Evolutionary conservation across 2,329 filamentous ascomycete genomes (phyloP).

Genomic region (Penicillium verrucosum): DNA sequence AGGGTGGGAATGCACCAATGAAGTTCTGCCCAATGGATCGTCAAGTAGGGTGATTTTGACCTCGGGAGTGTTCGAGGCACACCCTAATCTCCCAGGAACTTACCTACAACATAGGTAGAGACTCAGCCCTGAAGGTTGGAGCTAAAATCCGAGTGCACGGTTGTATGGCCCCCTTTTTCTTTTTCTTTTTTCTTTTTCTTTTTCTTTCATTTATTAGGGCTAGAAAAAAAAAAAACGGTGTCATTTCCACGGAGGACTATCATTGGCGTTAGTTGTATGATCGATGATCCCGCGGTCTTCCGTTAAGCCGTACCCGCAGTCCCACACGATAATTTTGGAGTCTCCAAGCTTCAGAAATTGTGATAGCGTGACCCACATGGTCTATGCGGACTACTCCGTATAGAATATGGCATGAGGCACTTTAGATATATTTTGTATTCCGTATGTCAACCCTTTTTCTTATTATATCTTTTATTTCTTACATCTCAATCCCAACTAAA

Average conservation of each 20-base stretch:
- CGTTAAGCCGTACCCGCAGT: constrained; percentile 23
- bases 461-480: too few species aligned
- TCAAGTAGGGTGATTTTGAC: neutral
- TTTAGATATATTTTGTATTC: too few species aligned
- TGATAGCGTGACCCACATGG: constrained; percentile 6
- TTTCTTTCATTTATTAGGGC: neutral
- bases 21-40: too few species aligned
- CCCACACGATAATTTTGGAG: constrained; percentile 10
- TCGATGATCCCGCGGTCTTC: constrained; percentile 22
- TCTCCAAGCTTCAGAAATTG: constrained; percentile 1
- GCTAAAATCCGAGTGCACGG: constrained; percentile 16
- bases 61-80: neutral
- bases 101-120: neutral
- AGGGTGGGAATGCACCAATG: constrained; percentile 1
- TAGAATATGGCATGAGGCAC: too few species aligned
- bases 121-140: constrained; percentile 22
- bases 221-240: constrained; percentile 4
- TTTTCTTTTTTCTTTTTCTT: neutral
- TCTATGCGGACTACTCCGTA: neutral
- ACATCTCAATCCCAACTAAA: constrained; percentile 2
- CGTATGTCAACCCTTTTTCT: too few species aligned
- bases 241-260: constrained; percentile 1
- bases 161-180: constrained; percentile 10
- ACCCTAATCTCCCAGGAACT: neutral
- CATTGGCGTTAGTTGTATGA: constrained; percentile 13